A percentile compares a stretch with the other conserved stretches of the same genome.
Evolutionary conservation across 129 eudicot genomes (phyloP).

Genomic region (Flaveria linearis): DNA sequence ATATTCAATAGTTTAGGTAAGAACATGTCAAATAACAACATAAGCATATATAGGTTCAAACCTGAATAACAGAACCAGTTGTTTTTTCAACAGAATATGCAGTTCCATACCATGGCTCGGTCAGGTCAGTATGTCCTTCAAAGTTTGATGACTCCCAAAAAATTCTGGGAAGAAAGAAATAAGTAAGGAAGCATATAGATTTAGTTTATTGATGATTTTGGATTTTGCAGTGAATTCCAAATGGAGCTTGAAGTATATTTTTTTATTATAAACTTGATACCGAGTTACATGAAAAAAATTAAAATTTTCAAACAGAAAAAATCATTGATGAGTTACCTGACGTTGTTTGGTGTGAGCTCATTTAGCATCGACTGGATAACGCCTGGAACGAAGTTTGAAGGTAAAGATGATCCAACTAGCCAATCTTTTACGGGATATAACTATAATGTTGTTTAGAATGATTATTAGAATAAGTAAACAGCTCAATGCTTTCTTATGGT

Average conservation of each 20-base stretch:
- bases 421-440: constrained; percentile 85
- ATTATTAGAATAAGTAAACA: constrained; percentile 13
- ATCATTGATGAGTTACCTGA: constrained; percentile 54
- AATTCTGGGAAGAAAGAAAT: constrained; percentile 52
- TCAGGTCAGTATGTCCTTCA: constrained; percentile 65
- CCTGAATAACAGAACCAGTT: constrained; percentile 66
- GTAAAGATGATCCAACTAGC: constrained; percentile 90
- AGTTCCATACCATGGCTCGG: constrained; percentile 98
- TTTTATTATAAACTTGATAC: constrained; percentile 1
- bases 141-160: constrained; percentile 93
- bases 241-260: not conserved
- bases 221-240: not conserved
- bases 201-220: not conserved
- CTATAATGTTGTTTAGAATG: constrained; percentile 43
- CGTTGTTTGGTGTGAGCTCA: constrained; percentile 71
- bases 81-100: constrained; percentile 76
- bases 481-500: constrained; percentile 13
- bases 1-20: constrained; percentile 1
- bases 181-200: constrained; percentile 8
- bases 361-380: constrained; percentile 57
- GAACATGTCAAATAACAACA: constrained; percentile 12
- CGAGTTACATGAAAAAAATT: constrained; percentile 16
- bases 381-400: constrained; percentile 58
- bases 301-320: not conserved
- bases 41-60: constrained; percentile 33